Evolutionary conservation across 352 stramenopile genomes (phyloP), one percentile per base, ranked within the genome.

Genomic region (Globisporangium barbulae): DNA sequence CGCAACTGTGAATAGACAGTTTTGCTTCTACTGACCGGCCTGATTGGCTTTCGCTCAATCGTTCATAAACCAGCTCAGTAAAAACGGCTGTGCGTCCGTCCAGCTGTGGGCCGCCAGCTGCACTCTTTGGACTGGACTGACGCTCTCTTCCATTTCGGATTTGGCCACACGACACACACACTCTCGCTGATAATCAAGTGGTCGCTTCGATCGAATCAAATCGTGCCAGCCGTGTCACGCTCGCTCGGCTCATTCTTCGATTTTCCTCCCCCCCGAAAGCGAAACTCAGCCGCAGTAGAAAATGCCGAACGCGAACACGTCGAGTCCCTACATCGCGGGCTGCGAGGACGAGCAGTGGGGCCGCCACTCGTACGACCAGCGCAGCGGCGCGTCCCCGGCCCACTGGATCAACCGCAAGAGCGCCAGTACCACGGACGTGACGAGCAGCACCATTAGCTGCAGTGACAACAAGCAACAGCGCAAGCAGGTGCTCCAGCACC

Each of bases 401-500:
- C 19, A 41, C 17, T 64, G 59, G 48, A 45, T 3, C 59, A 37
- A 64, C 30, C 17, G 53, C 35, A 59, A 58, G 37, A 65, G 59
- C 28, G 12, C 37, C 22, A 53, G 58, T 19, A 21, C 19, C 5
- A 19, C 9, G 37, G 39, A 65, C 37, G 21, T 28, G 17, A 2
- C 37, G n/a, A 22, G n/a, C 7, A 52, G 13, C 37, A 33, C 9
- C n/a, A 41, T 31, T 17, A 28, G 0, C 5, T 12, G 25, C 52
- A 64, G 42, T 13, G 56, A 49, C 31, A 55, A 2, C 39, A 61
- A 56, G 8, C 41, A 45, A 19, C 39, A 45, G 25, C 39, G 19
- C 12, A 45, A 22, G 13, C 48, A 45, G 21, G 15, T n/a, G 5
- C 7, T 48, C 21, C 61, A 42, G 4, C 52, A 56, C 50, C 55